Base-by-base conservation (phyloP, 768 basidiomycete genomes). In the Tylopilus felleus region DNA sequence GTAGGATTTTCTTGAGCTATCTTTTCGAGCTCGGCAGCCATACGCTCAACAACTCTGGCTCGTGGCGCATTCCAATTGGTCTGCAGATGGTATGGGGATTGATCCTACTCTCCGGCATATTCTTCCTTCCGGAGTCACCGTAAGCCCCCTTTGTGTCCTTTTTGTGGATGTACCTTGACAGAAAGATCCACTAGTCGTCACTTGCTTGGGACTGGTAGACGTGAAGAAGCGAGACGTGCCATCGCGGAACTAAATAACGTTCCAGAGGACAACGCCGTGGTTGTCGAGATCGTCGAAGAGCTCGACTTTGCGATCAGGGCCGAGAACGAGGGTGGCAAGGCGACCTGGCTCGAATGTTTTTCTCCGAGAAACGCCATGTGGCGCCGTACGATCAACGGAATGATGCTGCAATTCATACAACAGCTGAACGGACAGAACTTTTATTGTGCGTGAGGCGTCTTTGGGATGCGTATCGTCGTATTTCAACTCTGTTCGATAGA, bases 391-490 rank as follows among this genome's bases (percentile, higher is more conserved):
- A 65, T 75, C 31, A 90, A 89, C 55, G 87, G 88, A n/a, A 87
- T 88, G 83, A 87, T 88, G 83, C 68, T 88, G 41, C 87, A 88
- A 59, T 89, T 90, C 63, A 82, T 91, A 49, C 88, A 90, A 59
- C 88, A 90, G 60, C 69, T 90, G 28, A 87, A 90, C 53, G 88
- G 87, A 14, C 88, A 91, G 68, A 90, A 88, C 65, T 89, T 88
- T 70, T 88, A 86, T 68, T 87, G 86, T 86, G 57, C 57, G 81
- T 68, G 8, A 3, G 7, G 35, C 48, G 31, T 22, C n/a, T 31
- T 38, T 21, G 35, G 14, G 9, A 2, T 41, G 25, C 6, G 22
- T 10, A 43, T 28, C 47, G 3, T 23, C 25, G 8, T 12, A 33
- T 22, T 14, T 41, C 14, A 67, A 66, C 33, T 21, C 52, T 41